A percentile compares a stretch with the other conserved stretches of the same genome.
phyloP scores from a whole-genome alignment of 768 basidiomycete species.

The Fistulinella prunicolor region DNA sequence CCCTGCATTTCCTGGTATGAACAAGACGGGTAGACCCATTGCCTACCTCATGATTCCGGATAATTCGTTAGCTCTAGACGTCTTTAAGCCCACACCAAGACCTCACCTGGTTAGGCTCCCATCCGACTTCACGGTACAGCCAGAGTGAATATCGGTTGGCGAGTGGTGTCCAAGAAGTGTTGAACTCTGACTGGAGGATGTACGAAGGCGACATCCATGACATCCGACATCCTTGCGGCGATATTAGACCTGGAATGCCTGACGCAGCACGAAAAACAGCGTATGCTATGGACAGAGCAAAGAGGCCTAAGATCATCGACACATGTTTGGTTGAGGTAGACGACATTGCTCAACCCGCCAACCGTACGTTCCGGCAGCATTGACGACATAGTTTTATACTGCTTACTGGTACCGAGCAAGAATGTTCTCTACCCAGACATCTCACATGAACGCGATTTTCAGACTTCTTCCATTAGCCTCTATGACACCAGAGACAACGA shows the following conservation, averaged over 20 bases:
- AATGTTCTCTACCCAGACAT: too few species aligned
- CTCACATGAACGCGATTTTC: constrained; percentile 13
- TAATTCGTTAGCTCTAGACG: constrained; percentile 1
- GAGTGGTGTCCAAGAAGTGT: constrained; percentile 67
- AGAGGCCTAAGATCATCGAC: constrained; percentile 22
- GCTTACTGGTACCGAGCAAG: too few species aligned
- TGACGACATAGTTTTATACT: too few species aligned
- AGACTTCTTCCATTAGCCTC: constrained; percentile 35
- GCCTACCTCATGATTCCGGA: constrained; percentile 19
- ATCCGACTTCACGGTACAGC: constrained; percentile 86
- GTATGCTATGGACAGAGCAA: constrained; percentile 38
- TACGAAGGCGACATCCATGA: constrained; percentile 96
- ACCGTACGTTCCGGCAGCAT: too few species aligned
- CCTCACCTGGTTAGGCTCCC: constrained; percentile 65
- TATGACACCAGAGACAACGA: constrained; percentile 31
- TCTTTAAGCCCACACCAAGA: not conserved
- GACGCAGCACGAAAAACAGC: constrained; percentile 42
- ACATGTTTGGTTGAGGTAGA: constrained; percentile 12
- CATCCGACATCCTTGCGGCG: constrained; percentile 94
- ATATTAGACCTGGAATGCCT: constrained; percentile 51
- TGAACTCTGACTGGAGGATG: constrained; percentile 63
- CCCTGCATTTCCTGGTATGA: constrained; percentile 97
- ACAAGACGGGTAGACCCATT: constrained; percentile 81
- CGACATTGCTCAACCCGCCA: too few species aligned
- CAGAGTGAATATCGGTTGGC: constrained; percentile 78